Evolutionary conservation across 164 flowering plant genomes (phyloP), one percentile per base, ranked within the genome.

Genomic region (Chimonanthus salicifolius): DNA sequence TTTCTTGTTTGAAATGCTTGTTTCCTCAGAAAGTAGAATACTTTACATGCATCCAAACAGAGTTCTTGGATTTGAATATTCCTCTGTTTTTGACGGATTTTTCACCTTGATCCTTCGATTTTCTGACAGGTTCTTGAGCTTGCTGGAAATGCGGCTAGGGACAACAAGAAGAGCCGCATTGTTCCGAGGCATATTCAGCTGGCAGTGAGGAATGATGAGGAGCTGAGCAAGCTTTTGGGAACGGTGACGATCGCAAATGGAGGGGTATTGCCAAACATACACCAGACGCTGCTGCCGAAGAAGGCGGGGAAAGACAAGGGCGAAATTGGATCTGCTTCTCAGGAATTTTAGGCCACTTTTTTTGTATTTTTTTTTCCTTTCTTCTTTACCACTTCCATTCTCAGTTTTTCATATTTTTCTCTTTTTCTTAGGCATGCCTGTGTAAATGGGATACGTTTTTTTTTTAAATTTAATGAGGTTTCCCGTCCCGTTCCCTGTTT

Each of bases 61-160:
- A 5, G n/a, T 18, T 62, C 7, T 9, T 64, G 9, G 18, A 46
- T 45, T 67, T 47, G n/a, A 6, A 11, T 67, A 1, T 18, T n/a
- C 18, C 13, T 47, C 20, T 47, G 70, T 48, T 47, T 3, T 4
- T 44, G 69, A 47, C 10, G 21, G 7, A 20, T 1, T 11, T 3
- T 3, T 54, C 46, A 18, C 49, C 6, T 69, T 43, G 7, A 3
- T 47, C 50, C 47, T 43, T 3, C 5, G 68, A 4, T 51, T 75
- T 21, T 33, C 33, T 33, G 33, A n/a, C 58, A 89, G 92, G 90
- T 89, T 45, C 79, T 89, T 54, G 93, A 89, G 66, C 81, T 87
- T 5, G 91, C 93, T 48, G 93, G 91, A 8, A 89, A 87, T 64
- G 92, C 89, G 2, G 93, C 91, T 2, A 84, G 89, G 72, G 93